phyloP scores from a whole-genome alignment of 805 yeast genomes.

The Nakazawaea laoshanensis region DNA sequence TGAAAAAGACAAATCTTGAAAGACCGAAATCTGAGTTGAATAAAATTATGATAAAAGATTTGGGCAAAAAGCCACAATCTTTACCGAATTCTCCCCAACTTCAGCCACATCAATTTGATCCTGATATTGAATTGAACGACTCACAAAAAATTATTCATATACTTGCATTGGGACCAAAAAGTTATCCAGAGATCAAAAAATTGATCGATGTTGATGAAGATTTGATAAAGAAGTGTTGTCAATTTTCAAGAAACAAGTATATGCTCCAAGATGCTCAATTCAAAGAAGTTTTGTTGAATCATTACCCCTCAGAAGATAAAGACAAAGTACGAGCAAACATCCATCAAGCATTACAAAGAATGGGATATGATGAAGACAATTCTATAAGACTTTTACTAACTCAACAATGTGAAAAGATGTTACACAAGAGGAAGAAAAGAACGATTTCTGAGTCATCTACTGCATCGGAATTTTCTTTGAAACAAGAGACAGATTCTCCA shows the following conservation, averaged over 20 bases:
- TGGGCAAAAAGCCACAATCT: background rate
- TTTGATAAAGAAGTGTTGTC: too few relatives aligned
- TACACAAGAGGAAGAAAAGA: constrained; percentile 1
- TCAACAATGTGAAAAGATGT: background rate
- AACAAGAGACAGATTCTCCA: constrained; percentile 3
- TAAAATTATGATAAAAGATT: background rate
- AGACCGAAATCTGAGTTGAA: constrained; percentile 6
- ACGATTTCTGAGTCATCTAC: constrained; percentile 8
- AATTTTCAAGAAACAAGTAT: constrained; percentile 9
- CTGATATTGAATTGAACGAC: constrained; percentile 11
- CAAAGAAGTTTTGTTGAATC: constrained; percentile 12
- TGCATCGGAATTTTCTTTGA: constrained; percentile 7
- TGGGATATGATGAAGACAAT: constrained; percentile 4
- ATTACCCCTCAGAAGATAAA: background rate
- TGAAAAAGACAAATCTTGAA: constrained; percentile 3
- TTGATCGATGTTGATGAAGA: too few relatives aligned
- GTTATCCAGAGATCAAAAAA: constrained; percentile 22
- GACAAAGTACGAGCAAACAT: background rate
- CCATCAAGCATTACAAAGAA: background rate
- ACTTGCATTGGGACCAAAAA: constrained; percentile 40
- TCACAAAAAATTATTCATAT: constrained; percentile 31
- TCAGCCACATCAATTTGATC: background rate
- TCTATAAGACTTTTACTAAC: background rate
- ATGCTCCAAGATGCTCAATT: constrained; percentile 28
- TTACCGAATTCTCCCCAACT: constrained; percentile 8